A percentile compares a stretch with the other conserved stretches of the same genome.
Evolutionary conservation across 768 basidiomycete genomes (phyloP).

Genomic region (Rubroboletus satanas): DNA sequence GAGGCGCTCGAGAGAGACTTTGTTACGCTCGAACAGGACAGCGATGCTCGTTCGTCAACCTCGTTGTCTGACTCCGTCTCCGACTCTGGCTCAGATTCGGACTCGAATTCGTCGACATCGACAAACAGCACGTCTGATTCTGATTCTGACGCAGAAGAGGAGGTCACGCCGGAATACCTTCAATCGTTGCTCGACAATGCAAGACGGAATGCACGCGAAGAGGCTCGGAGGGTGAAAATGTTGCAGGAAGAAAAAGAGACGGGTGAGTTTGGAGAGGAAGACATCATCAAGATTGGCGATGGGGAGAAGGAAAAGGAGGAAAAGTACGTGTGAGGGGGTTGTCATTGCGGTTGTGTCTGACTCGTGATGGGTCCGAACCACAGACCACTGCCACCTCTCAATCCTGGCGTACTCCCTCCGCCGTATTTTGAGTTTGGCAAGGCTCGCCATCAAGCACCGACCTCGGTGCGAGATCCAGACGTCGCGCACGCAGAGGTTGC

Average conservation of each 20-base stretch:
- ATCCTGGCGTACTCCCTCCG: slow-evolving; percentile 60
- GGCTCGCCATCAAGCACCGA: slow-evolving; percentile 41
- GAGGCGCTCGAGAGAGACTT: not conserved
- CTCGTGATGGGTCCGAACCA: not conserved
- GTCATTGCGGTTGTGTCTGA: not conserved
- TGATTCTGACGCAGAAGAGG: slow-evolving; percentile 36
- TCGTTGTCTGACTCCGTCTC: not conserved
- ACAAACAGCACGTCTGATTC: slow-evolving; percentile 33
- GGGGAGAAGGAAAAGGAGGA: slow-evolving; percentile 29
- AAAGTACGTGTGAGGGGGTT: slow-evolving; percentile 29
- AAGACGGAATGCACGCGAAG: slow-evolving; percentile 44
- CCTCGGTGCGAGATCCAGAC: slow-evolving; percentile 57
- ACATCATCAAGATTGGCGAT: slow-evolving; percentile 47
- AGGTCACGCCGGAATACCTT: slow-evolving; percentile 57
- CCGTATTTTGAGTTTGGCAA: slow-evolving; percentile 59
- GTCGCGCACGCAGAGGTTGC: slow-evolving; percentile 50
- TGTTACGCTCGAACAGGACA: slow-evolving; percentile 1
- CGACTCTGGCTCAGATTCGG: slow-evolving; percentile 7
- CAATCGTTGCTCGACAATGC: slow-evolving; percentile 63
- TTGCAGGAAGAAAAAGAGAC: slow-evolving; percentile 22
- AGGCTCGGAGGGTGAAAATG: slow-evolving; percentile 21
- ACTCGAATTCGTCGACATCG: slow-evolving; percentile 36
- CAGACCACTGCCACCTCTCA: slow-evolving; percentile 59
- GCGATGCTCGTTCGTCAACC: not conserved
- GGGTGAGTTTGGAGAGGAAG: slow-evolving; percentile 43